Conservation (phyloP, 257 asterid species). For the Dorcoceras hygrometricum region DNA sequence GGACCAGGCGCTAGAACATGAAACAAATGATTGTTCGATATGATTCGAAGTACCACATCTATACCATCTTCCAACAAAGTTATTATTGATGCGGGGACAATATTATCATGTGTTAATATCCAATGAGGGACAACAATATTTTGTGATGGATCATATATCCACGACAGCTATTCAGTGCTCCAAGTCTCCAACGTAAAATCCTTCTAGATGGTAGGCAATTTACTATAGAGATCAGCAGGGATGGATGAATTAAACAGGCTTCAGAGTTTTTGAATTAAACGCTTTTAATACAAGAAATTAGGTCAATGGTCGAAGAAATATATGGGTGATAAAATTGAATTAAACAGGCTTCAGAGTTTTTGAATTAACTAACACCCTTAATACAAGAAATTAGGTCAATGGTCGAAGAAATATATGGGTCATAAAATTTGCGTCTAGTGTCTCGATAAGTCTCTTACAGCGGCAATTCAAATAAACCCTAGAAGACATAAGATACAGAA, state of each 20-base stretch:
- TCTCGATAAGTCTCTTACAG: not conserved
- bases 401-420: not conserved
- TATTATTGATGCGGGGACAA: not conserved
- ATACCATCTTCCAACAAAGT: not conserved
- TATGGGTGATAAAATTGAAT: not conserved
- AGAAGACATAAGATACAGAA: not conserved
- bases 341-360: too few relatives aligned
- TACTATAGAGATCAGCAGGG: not conserved
- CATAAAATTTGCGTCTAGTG: not conserved
- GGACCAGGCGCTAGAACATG: not conserved
- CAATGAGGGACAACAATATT: not conserved
- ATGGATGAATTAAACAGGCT: not conserved
- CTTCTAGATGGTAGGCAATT: not conserved
- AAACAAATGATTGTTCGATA: not conserved
- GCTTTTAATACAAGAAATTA: not conserved
- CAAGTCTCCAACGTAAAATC: not conserved
- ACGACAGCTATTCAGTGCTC: not conserved
- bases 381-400: not conserved
- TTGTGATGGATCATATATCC: not conserved
- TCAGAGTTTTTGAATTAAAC: not conserved
- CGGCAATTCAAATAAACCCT: too few relatives aligned
- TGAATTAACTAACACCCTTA: not conserved
- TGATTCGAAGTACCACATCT: too few relatives aligned
- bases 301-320: not conserved
- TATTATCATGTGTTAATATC: not conserved